A percentile compares a stretch with the other conserved stretches of the same genome.
These are phyloP conservation scores for Acer saccharum DNA, from an alignment of 345 rosid species.

Conservation along the genomic window DNA sequence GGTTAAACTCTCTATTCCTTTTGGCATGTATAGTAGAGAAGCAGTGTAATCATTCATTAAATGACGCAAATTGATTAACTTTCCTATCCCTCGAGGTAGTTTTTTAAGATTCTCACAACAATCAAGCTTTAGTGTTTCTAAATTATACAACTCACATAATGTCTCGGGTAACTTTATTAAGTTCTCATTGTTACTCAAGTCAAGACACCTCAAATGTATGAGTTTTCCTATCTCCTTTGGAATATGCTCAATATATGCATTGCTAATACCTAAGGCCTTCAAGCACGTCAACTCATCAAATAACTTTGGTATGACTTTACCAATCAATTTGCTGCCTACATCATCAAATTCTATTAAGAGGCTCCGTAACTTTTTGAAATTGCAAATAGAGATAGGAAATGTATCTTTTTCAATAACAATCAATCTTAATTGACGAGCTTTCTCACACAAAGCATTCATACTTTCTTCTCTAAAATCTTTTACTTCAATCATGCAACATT, in stretches of 20 bases:
- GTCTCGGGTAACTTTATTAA: conserved; percentile 11
- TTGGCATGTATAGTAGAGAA: conserved; percentile 4
- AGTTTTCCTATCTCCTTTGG: conserved; percentile 6
- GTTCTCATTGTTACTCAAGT: fast-evolving
- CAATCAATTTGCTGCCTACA: not conserved
- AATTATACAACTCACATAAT: conserved; percentile 8
- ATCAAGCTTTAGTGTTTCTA: conserved; percentile 4
- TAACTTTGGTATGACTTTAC: not conserved
- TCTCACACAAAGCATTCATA: not conserved
- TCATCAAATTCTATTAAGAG: not conserved
- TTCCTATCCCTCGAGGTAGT: conserved; percentile 7
- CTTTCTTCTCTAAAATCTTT: not conserved
- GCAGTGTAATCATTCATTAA: not conserved
- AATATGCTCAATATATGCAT: not conserved
- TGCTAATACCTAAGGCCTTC: not conserved
- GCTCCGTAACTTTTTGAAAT: not conserved
- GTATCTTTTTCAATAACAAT: not conserved
- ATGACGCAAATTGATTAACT: conserved; percentile 11
- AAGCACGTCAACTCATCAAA: not conserved
- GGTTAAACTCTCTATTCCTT: conserved; percentile 13
- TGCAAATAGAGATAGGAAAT: not conserved
- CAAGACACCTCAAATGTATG: conserved; percentile 23
- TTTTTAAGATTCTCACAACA: fast-evolving
- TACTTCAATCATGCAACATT: not conserved
- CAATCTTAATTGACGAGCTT: not conserved